Conservation (phyloP, 2,329 filamentous ascomycete genomes). For the Ophiostoma quercus region DNA sequence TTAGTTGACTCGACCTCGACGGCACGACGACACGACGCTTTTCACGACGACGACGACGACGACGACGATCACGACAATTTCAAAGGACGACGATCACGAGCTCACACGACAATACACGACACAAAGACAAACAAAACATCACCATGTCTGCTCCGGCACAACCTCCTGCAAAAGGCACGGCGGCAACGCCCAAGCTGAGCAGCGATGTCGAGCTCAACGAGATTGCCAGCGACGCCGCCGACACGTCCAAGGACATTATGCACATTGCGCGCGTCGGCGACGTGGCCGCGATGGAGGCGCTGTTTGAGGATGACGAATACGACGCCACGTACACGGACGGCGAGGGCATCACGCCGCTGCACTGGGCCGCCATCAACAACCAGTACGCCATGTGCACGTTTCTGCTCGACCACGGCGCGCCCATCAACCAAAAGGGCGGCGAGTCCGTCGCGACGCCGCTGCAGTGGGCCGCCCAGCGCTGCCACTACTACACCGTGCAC, state of each 20-base stretch:
- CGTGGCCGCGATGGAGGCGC: slow-evolving; percentile 75
- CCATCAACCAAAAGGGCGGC: slow-evolving; percentile 92
- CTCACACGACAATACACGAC: too few relatives aligned
- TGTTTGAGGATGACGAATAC: slow-evolving; percentile 77
- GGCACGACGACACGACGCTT: too few relatives aligned
- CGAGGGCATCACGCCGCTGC: slow-evolving; percentile 90
- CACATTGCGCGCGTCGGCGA: slow-evolving; percentile 87
- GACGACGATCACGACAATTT: not conserved
- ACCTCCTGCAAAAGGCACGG: slow-evolving; percentile 50
- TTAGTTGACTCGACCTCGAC: not conserved
- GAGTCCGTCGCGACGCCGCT: slow-evolving; percentile 90
- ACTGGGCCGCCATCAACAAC: slow-evolving; percentile 99
- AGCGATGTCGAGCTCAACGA: slow-evolving; percentile 51
- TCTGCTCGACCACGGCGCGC: slow-evolving; percentile 75
- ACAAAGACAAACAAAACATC: too few relatives aligned
- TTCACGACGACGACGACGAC: not conserved
- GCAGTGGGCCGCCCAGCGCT: slow-evolving; percentile 95
- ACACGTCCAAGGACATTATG: slow-evolving; percentile 75
- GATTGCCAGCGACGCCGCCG: slow-evolving; percentile 35
- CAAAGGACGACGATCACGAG: too few relatives aligned
- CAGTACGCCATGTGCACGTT: slow-evolving; percentile 97
- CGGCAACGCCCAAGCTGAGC: slow-evolving; percentile 51
- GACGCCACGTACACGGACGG: slow-evolving; percentile 80
- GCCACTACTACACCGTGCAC: slow-evolving; percentile 93
- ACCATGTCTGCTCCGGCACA: slow-evolving; percentile 42